Evolutionary conservation across 179 eudicot genomes (phyloP).

Genomic region (Silene vulgaris): DNA sequence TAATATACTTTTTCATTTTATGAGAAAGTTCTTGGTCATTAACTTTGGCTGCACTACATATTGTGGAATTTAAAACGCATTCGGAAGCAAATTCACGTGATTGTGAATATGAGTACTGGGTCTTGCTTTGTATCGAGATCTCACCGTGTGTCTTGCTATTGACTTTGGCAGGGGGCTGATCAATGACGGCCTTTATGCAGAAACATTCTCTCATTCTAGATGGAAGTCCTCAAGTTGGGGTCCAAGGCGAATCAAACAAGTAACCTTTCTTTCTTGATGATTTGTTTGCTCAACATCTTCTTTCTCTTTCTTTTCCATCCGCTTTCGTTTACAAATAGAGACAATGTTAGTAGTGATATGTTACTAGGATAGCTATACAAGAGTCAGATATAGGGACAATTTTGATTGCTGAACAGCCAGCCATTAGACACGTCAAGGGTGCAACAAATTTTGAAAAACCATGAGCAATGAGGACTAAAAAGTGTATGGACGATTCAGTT

Average conservation of each 20-base stretch:
- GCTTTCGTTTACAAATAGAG: neutral
- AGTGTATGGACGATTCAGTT: too few species aligned
- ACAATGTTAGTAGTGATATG: neutral
- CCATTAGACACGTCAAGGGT: neutral
- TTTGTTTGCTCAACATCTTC: neutral
- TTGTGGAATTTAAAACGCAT: constrained; percentile 6
- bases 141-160: neutral
- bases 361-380: neutral
- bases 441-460: too few species aligned
- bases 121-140: neutral
- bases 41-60: neutral
- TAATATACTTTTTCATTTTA: neutral
- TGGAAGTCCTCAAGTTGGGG: constrained; percentile 91
- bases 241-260: constrained; percentile 78
- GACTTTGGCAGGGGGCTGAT: constrained; percentile 60
- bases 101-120: neutral
- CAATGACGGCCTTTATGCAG: constrained; percentile 78
- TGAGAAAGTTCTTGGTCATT: neutral
- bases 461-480: too few species aligned
- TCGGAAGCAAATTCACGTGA: neutral
- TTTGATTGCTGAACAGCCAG: neutral
- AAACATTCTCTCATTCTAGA: constrained; percentile 68
- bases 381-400: neutral
- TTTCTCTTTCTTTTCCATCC: neutral
- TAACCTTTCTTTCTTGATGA: constrained; percentile 28